Evolutionary conservation across 2,329 filamentous ascomycete species (phyloP).

Genomic region (Atkinsonella texensis): DNA sequence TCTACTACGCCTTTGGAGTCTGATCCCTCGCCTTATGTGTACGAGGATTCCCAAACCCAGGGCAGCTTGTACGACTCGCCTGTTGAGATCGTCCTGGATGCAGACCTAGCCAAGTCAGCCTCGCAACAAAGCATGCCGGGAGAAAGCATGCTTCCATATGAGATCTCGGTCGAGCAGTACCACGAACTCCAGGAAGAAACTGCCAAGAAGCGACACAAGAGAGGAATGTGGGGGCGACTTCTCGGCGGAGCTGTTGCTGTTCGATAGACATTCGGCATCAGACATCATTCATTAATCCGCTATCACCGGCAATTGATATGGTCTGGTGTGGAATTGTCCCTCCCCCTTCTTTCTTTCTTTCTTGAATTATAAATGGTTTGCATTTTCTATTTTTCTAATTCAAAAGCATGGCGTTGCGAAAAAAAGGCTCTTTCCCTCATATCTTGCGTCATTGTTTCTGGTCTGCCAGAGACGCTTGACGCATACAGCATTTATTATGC

Average conservation of each 20-base stretch:
- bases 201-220: constrained; percentile 36
- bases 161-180: constrained; percentile 41
- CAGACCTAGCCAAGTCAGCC: constrained; percentile 25
- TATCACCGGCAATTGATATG: neutral
- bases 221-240: constrained; percentile 42
- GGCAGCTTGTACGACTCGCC: constrained; percentile 38
- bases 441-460: neutral
- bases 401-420: constrained; percentile 10
- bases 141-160: constrained; percentile 37
- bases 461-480: neutral
- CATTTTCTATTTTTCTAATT: neutral
- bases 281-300: neutral
- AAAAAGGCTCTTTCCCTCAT: neutral
- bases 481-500: neutral
- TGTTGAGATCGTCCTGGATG: constrained; percentile 31
- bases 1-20: constrained; percentile 40
- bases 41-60: constrained; percentile 16
- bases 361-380: neutral
- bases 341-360: neutral
- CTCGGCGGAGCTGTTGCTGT: constrained; percentile 33
- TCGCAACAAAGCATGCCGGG: constrained; percentile 12
- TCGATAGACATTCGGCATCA: constrained; percentile 15
- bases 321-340: neutral
- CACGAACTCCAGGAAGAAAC: constrained; percentile 35
- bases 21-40: constrained; percentile 32